These are phyloP conservation scores for Plantago ovata DNA, from an alignment of 257 asterid species.

Conservation along the genomic window DNA sequence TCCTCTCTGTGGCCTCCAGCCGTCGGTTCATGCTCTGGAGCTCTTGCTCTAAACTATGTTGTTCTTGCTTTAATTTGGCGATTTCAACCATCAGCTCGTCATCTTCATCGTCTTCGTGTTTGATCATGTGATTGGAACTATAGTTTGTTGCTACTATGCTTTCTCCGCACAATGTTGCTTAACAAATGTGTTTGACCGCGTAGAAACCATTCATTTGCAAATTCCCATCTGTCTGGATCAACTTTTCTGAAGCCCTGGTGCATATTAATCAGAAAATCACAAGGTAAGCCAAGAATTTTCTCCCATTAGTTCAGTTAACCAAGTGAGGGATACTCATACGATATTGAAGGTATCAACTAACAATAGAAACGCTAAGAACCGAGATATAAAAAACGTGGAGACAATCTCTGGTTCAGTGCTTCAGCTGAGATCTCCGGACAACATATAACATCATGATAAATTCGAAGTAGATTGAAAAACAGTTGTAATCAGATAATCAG, in stretches of 20 bases:
- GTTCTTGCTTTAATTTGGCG: slow-evolving; percentile 57
- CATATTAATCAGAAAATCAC: slow-evolving; percentile 11
- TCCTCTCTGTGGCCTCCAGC: slow-evolving; percentile 75
- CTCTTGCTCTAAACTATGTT: slow-evolving; percentile 51
- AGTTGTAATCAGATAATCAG: too few species aligned
- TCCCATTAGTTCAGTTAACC: neutral
- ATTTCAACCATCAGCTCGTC: slow-evolving; percentile 31
- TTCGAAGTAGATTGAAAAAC: too few species aligned
- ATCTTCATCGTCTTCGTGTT: slow-evolving; percentile 36
- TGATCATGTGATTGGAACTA: neutral
- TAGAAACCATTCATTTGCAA: slow-evolving; percentile 86
- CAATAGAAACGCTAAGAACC: too few species aligned
- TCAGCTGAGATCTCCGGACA: too few species aligned
- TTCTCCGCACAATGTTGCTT: slow-evolving; percentile 58
- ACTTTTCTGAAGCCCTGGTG: slow-evolving; percentile 77
- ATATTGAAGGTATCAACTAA: too few species aligned
- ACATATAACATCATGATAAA: too few species aligned
- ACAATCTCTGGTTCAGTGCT: too few species aligned
- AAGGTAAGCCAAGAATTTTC: neutral
- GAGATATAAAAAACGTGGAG: too few species aligned
- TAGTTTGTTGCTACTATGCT: slow-evolving; percentile 24
- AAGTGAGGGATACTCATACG: neutral
- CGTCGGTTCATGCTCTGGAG: slow-evolving; percentile 65
- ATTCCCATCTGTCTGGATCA: slow-evolving; percentile 88
- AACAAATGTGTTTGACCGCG: slow-evolving; percentile 70